These are phyloP conservation scores for Candida namnaoensis DNA, from an alignment of 805 yeast genomes.

Conservation along the genomic window DNA sequence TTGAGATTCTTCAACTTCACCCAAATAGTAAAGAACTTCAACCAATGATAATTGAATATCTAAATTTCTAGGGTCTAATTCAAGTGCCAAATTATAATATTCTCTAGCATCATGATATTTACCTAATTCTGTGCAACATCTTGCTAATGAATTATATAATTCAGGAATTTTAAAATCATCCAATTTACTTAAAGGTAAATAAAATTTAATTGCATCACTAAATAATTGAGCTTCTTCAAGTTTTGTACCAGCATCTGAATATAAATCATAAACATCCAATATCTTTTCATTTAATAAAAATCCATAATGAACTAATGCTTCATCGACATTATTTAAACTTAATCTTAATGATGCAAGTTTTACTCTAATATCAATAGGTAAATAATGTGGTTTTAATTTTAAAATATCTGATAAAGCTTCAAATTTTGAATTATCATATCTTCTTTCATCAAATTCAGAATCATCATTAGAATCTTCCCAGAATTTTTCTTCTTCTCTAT, in stretches of 20 bases:
- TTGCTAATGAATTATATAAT: conserved; percentile 47
- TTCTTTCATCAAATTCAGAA: conserved; percentile 73
- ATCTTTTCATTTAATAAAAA: conserved; percentile 49
- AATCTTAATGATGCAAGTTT: conserved; percentile 73
- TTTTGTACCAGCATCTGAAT: conserved; percentile 65
- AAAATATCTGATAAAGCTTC: conserved; percentile 27
- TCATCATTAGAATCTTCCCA: conserved; percentile 50
- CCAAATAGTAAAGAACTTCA: conserved; percentile 66
- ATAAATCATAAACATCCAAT: conserved; percentile 63
- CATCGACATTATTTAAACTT: conserved; percentile 50
- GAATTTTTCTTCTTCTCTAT: conserved; percentile 42
- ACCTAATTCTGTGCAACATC: conserved; percentile 68
- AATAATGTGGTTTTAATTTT: conserved; percentile 30
- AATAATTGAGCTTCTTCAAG: conserved; percentile 61
- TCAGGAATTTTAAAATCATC: conserved; percentile 45
- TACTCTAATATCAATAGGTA: conserved; percentile 84
- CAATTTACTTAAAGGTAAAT: conserved; percentile 45
- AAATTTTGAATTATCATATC: conserved; percentile 38
- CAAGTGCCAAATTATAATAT: conserved; percentile 45
- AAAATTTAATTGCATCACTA: conserved; percentile 68
- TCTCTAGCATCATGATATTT: conserved; percentile 57
- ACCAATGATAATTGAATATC: conserved; percentile 75
- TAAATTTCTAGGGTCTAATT: conserved; percentile 51
- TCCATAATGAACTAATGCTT: conserved; percentile 65
- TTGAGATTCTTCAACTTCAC: conserved; percentile 50